Evolutionary conservation across 805 yeast genomes (phyloP), one percentile per base, ranked within the genome.

Genomic region (Blastobotrys mokoenaii): DNA sequence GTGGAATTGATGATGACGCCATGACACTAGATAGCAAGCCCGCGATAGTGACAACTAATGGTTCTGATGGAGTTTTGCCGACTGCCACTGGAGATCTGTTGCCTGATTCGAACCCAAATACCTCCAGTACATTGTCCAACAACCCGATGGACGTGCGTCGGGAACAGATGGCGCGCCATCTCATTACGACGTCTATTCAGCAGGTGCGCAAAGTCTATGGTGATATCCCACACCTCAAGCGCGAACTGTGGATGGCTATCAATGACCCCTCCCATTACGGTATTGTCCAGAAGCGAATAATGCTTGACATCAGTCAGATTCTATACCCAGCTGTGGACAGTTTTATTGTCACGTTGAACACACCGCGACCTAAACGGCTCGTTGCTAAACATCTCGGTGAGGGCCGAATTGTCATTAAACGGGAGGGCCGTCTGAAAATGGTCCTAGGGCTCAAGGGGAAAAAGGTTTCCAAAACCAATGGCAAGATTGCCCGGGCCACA

Each of bases 301-400:
- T 90, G 7, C 80, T 84, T 52, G 83, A 79, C 47, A 56, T 85
- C 2, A 69, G 84, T 43, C 77, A 78, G 36, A 73, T 90, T 7
- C 63, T 90, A 22, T 84, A 77, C 54, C 73, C 73, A 34, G 76
- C 88, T 5, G 63, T 67, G 27, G 80, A 83, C 50, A 69, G 77
- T 2, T 72, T 80, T 38, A 57, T 74, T n/a, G 87, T 87, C 1
- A 72, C 66, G 2, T 64, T 88, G 17, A 73, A 78, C 4, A 64
- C 79, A 11, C 96, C 96, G 2, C 72, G 79, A 52, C 79, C 78
- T 43, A 80, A 77, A 58, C 77, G 76, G 51, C 67, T 93, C 18
- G 77, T 75, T 6, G 85, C 87, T 0, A 73, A 71, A 51, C 54
- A 74, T 43, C 51, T 70, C 3, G 82, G 77, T 0, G 66, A 67